These are phyloP conservation scores for Neofusicoccum ribis DNA, from an alignment of 2,329 filamentous ascomycete species.

Conservation along the genomic window DNA sequence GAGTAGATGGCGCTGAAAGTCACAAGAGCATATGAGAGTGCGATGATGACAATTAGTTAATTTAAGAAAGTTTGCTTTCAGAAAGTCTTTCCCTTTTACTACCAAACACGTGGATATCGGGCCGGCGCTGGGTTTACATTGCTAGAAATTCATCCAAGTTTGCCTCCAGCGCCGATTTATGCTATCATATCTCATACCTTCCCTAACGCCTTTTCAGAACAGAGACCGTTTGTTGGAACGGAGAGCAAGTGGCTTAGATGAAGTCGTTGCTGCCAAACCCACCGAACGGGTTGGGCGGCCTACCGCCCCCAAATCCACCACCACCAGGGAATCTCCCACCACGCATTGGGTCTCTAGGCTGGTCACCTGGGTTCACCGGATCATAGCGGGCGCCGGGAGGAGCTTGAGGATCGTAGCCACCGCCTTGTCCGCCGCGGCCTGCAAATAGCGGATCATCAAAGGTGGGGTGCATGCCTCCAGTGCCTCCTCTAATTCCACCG, in stretches of 20 bases:
- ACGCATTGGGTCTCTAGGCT: conserved; percentile 37
- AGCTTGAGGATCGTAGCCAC: conserved; percentile 65
- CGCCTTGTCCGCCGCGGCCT: conserved; percentile 53
- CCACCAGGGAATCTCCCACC: conserved; percentile 24
- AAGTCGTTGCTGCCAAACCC: conserved; percentile 63
- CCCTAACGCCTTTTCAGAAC: not conserved
- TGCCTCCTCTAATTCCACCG: conserved; percentile 58
- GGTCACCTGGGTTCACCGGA: conserved; percentile 63
- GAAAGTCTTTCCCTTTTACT: too few relatives aligned
- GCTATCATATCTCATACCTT: not conserved
- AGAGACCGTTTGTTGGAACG: too few relatives aligned
- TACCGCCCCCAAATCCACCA: conserved; percentile 34
- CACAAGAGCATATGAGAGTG: too few relatives aligned
- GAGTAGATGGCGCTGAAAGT: too few relatives aligned
- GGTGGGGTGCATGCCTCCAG: conserved; percentile 90
- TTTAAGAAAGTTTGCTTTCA: too few relatives aligned
- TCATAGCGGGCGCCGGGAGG: conserved; percentile 93
- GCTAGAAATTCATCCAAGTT: too few relatives aligned
- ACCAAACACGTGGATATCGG: too few relatives aligned
- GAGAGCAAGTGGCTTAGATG: conserved; percentile 38
- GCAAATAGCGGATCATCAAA: conserved; percentile 88
- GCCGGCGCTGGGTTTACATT: too few relatives aligned
- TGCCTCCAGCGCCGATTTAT: too few relatives aligned
- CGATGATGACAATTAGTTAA: too few relatives aligned
- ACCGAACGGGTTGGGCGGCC: conserved; percentile 60